Percentiles rank a stretch among this genome's conserved stretches.
These are phyloP conservation scores for Nectriaceae sp. DNA, from an alignment of 2,329 filamentous ascomycete species.

Conservation along the genomic window DNA sequence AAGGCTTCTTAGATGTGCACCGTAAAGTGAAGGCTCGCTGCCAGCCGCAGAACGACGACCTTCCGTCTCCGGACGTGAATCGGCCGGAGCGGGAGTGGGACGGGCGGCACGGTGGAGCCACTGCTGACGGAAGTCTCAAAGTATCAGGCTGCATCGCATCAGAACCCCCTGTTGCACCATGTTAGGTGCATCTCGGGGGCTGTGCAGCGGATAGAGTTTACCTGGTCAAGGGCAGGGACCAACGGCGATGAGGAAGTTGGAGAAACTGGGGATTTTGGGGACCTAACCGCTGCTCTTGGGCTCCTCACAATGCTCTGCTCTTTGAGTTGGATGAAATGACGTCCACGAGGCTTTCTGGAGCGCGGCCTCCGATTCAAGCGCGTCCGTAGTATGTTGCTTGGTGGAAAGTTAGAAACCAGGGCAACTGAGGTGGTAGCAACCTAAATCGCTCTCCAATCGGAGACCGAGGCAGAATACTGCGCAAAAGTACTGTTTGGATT, in stretches of 20 bases:
- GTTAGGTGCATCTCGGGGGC: slow-evolving; percentile 29
- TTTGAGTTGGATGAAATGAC: no score
- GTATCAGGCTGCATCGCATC: slow-evolving; percentile 22
- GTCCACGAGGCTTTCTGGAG: no score
- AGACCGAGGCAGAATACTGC: neutral
- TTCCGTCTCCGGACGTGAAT: slow-evolving; percentile 7
- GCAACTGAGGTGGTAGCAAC: no score
- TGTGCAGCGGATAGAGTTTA: slow-evolving; percentile 28
- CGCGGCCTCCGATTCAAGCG: no score
- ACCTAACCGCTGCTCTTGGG: no score
- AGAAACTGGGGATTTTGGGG: no score
- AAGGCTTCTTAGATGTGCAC: no score
- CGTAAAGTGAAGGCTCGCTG: no score
- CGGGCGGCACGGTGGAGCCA: slow-evolving; percentile 16
- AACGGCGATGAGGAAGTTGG: neutral
- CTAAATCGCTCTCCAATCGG: neutral
- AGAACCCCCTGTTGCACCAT: slow-evolving; percentile 4
- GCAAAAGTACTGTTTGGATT: neutral
- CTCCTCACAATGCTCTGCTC: no score
- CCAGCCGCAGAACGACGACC: neutral
- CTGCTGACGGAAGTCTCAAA: slow-evolving; percentile 24
- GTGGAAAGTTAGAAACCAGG: no score
- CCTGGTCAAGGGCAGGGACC: neutral
- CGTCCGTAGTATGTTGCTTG: no score
- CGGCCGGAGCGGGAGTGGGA: slow-evolving; percentile 20